Base-by-base conservation (phyloP, 2,329 filamentous ascomycete genomes). In the Penicillium griseofulvum region DNA sequence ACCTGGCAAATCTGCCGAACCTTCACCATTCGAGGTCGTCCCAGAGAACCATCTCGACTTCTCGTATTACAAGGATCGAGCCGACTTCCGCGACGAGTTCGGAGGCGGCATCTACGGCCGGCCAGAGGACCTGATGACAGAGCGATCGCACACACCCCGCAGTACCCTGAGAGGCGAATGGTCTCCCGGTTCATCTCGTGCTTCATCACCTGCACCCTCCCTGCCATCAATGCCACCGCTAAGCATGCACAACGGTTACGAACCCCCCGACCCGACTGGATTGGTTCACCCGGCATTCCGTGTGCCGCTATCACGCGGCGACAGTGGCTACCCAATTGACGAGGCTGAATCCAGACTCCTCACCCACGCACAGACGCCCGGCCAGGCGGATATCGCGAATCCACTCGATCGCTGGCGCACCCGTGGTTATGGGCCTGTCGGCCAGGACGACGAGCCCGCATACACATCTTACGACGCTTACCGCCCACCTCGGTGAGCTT, bases 1-100 rank as follows among this genome's bases (percentile, higher is more conserved):
- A 6, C 81, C 85, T 0, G 85, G 86, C 54, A 87, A 87, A 58
- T 57, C 71, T 17, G 58, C 62, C 58, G 69, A 45, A 61, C 66
- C 88, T 5, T 85, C 87, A 0, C 90, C 91, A 0, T 97, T 97
- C 72, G 93, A 97, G 73, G 86, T 96, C 55, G 92, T 97, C 0
- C 86, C 89, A 0, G 93, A 97, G 66, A 83, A 83, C 52, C 86
- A 91, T 46, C 87, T 96, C 73, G 91, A 96, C 71, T 96, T 95
- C 69, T 87, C 91, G 57, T 93, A 91, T 75, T 97, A 87, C 80
- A 97, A 96, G 74, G 88, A 96, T 72, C 83, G 91, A 1, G 83
- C 89, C 2, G 93, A 97, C 64, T 97, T 97, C 74, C 86, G 86
- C 1, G 87, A 91, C 11, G 90, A 94, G 52, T 88, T 91, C 62